Evolutionary conservation across 2,329 filamentous ascomycete genomes (phyloP), one percentile per base, ranked within the genome.

Genomic region (Epichloe scottii): DNA sequence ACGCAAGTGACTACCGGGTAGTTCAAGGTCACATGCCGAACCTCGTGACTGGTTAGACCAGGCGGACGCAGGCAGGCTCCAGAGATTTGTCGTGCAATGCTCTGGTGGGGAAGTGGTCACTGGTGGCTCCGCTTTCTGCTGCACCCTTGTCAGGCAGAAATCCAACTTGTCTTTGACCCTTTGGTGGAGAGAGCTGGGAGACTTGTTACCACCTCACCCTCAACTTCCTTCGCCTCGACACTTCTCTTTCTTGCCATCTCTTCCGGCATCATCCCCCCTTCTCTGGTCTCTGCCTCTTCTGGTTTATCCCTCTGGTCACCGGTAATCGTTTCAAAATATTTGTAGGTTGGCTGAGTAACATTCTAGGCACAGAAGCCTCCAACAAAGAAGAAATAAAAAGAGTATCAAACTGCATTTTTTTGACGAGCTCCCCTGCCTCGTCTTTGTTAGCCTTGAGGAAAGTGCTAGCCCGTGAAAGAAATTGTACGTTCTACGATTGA

Each of bases 161-260:
- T 46, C 53, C 56, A 52, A 57, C 26, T 49, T 43, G 48, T 54
- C 56, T 55, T 54, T 56, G 55, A 55, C 58, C 56, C 53, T 55
- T 55, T 59, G 57, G 63, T 59, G 59, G 60, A 62, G 59, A 59
- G n/a, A 59, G 56, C 60, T 64, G 57, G 64, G 63, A 61, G 66
- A 68, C 64, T 66, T 69, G 69, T 67, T 66, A 69, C 67, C 62
- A 70, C 34, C 45, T 47, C 65, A 68, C 63, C 66, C 62, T 69
- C 60, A 67, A 60, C 57, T 14, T 47, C n/a, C 37, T 45, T 60
- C 54, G 53, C 57, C 55, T 54, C 58, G 54, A 58, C 57, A 62
- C 54, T 43, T 52, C 55, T 51, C 49, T 56, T 58, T 54, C 57
- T 56, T 57, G 55, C 57, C 55, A 45, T 53, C 55, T 54, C 54